Percentiles rank a stretch among this genome's conserved stretches.
Conservation (phyloP, 1,139 yeast species). For the Yamadazyma sp. region DNA sequence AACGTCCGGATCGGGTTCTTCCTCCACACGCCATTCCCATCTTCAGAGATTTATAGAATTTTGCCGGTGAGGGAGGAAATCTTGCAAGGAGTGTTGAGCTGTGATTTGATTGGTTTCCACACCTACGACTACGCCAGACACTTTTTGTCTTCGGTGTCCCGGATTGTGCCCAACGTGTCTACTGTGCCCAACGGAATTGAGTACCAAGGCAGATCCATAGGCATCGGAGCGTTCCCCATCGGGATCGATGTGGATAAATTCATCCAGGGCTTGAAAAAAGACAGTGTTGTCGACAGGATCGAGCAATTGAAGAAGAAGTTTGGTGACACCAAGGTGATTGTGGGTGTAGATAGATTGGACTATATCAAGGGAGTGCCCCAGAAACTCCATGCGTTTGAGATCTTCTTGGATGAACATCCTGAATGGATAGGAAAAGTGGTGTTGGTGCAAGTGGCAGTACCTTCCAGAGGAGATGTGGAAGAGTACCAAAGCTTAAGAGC, state of each 20-base stretch:
- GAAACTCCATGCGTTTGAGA: slow-evolving; percentile 92
- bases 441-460: slow-evolving; percentile 95
- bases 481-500: slow-evolving; percentile 94
- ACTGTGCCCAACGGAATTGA: slow-evolving; percentile 92
- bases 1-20: slow-evolving; percentile 87
- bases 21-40: slow-evolving; percentile 97
- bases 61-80: slow-evolving; percentile 95
- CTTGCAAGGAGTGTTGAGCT: slow-evolving; percentile 84
- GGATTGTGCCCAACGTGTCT: slow-evolving; percentile 71
- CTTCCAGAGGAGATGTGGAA: slow-evolving; percentile 96
- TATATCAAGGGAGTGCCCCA: slow-evolving; percentile 98
- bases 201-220: slow-evolving; percentile 72
- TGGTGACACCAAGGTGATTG: slow-evolving; percentile 76
- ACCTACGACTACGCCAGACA: slow-evolving; percentile 99
- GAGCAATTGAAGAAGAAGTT: slow-evolving; percentile 59
- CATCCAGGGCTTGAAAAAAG: slow-evolving; percentile 69
- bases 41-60: slow-evolving; percentile 92
- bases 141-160: slow-evolving; percentile 86
- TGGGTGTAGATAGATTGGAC: slow-evolving; percentile 94
- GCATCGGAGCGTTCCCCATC: slow-evolving; percentile 95
- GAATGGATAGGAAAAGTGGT: slow-evolving; percentile 98
- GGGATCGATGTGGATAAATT: slow-evolving; percentile 96
- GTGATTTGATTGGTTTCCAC: slow-evolving; percentile 96
- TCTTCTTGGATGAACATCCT: slow-evolving; percentile 87
- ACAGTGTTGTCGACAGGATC: slow-evolving; percentile 65